Base-by-base conservation (phyloP, 2,329 filamentous ascomycete genomes). In the Apiospora koreana region DNA sequence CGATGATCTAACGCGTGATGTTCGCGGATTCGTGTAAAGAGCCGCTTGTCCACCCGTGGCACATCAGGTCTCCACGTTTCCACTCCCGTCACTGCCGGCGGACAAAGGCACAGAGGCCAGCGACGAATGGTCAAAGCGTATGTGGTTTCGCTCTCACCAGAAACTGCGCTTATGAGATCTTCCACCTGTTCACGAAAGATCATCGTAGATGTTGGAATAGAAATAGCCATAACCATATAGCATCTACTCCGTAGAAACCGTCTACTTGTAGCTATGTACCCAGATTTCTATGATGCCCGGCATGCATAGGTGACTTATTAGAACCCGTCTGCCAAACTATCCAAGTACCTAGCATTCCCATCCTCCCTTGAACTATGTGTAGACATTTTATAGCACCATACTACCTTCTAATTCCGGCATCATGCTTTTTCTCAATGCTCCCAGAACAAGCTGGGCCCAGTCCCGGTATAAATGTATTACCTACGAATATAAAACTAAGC, bases 1-100 rank as follows among this genome's bases (percentile, higher is more conserved):
- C 54, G 54, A 62, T 62, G 54, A 62, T 62, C 54, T 62, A 62
- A 62, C 54, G 54, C 54, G 31, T 58, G 50, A 58, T 58, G 28
- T n/a, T 58, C 50, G 25, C 50, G 50, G 50, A 58, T 58, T 58
- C 25, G 50, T 62, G 54, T 62, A 62, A 62, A 62, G 54, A 62
- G 31, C 54, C 28, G 54, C 54, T 18, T 62, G 54, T 62, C 6
- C 54, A 16, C 54, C 54, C 31, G 28, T 38, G 54, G 21, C 54
- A n/a, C 28, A 12, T 38, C 31, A 38, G 4, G 65, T 67, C 42
- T 46, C 65, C 65, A 67, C 65, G 65, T 67, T 46, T 25, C 65
- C 65, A 67, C 65, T 35, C 65, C 65, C 65, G 42, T 23, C 25
- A 67, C 42, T 67, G 65, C 65, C 65, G 65, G 14, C 41, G 12